These are phyloP conservation scores for Agrostemma githago DNA, from an alignment of 148 eudicot species.

Conservation along the genomic window DNA sequence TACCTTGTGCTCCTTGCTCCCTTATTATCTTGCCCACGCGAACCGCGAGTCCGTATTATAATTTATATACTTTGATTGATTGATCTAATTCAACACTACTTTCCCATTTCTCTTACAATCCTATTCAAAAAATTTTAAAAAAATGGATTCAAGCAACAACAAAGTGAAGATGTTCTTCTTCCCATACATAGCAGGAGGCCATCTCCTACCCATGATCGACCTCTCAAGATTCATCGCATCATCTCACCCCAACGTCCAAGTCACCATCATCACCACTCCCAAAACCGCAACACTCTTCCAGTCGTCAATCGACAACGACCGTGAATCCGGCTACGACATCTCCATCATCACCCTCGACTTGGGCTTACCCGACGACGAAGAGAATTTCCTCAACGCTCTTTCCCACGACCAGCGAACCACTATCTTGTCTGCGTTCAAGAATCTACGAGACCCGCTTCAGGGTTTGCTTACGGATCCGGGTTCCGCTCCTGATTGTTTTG, in stretches of 20 bases:
- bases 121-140: too few species aligned
- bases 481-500: neutral
- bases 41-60: too few species aligned
- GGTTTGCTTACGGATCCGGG: neutral
- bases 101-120: too few species aligned
- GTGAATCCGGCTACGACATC: neutral
- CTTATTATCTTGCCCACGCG: too few species aligned
- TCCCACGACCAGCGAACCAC: neutral
- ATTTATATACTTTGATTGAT: too few species aligned
- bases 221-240: constrained; percentile 2
- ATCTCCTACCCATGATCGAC: constrained; percentile 15
- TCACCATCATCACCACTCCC: constrained; percentile 13
- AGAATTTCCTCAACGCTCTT: neutral
- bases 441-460: neutral
- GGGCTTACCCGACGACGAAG: neutral
- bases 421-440: neutral
- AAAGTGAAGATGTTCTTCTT: constrained; percentile 16
- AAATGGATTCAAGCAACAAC: neutral
- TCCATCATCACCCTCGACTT: constrained; percentile 1
- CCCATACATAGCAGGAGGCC: constrained; percentile 13
- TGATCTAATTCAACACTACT: too few species aligned
- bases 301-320: neutral
- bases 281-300: constrained; percentile 3
- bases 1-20: too few species aligned
- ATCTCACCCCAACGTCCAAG: neutral